Evolutionary conservation across 2,329 filamentous ascomycete species (phyloP).

Genomic region (Calonectria pauciramosa): DNA sequence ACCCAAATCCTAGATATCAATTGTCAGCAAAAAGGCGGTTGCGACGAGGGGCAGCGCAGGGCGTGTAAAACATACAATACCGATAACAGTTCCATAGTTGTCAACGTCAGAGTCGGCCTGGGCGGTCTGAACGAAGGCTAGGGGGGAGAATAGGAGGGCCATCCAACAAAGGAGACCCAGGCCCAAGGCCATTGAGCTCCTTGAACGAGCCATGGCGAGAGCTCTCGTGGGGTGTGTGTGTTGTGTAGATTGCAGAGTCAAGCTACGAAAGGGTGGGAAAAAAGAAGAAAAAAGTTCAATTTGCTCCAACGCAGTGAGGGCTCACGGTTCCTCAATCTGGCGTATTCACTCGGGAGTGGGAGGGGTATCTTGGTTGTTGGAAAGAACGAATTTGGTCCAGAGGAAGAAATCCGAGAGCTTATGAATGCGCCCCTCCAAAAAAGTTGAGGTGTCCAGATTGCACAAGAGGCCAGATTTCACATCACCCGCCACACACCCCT

Average conservation of each 20-base stretch:
- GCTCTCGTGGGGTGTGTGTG: slow-evolving; percentile 31
- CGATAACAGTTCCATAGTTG: slow-evolving; percentile 89
- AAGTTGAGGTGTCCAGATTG: slow-evolving; percentile 61
- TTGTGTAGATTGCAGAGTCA: slow-evolving; percentile 32
- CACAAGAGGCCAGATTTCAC: slow-evolving; percentile 66
- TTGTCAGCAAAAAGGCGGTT: slow-evolving; percentile 30
- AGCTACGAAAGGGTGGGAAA: slow-evolving; percentile 35
- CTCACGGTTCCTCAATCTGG: slow-evolving; percentile 46
- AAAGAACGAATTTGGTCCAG: slow-evolving; percentile 46
- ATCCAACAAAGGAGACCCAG: slow-evolving; percentile 94
- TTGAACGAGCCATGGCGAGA: slow-evolving; percentile 67
- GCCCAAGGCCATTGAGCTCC: slow-evolving; percentile 80
- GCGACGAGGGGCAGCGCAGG: background rate
- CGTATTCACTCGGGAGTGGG: slow-evolving; percentile 45
- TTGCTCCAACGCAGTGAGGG: slow-evolving; percentile 45
- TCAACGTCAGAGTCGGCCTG: slow-evolving; percentile 77
- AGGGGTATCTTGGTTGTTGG: slow-evolving; percentile 48
- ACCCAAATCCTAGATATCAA: slow-evolving; percentile 75
- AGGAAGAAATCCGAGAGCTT: slow-evolving; percentile 51
- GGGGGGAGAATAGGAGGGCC: slow-evolving; percentile 87
- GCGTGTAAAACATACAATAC: slow-evolving; percentile 77
- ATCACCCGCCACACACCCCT: slow-evolving; percentile 40
- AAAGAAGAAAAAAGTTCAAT: slow-evolving; percentile 42
- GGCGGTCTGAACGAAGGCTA: slow-evolving; percentile 86
- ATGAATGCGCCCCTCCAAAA: slow-evolving; percentile 52